These are phyloP conservation scores for Lojkania enalia DNA, from an alignment of 2,329 filamentous ascomycete species.

Conservation along the genomic window DNA sequence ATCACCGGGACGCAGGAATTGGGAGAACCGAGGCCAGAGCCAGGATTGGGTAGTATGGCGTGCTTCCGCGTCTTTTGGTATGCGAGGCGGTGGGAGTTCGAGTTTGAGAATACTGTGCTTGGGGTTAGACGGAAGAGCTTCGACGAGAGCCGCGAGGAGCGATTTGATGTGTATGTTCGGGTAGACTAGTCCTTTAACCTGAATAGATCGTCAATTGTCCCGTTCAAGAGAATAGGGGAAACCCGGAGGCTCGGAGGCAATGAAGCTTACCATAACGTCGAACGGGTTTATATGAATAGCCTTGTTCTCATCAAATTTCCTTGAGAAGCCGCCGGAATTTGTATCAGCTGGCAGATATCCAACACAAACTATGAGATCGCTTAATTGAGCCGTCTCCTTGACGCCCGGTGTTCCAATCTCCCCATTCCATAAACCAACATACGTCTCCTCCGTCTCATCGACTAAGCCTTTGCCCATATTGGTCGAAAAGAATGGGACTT, in stretches of 20 bases:
- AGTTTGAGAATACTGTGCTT: slow-evolving; percentile 31
- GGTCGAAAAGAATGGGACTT: slow-evolving; percentile 44
- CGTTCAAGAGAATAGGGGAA: background rate
- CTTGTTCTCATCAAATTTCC: slow-evolving; percentile 33
- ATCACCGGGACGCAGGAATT: slow-evolving; percentile 44
- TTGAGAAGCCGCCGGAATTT: slow-evolving; percentile 48
- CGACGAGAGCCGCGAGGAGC: slow-evolving; percentile 36
- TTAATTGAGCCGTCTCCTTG: slow-evolving; percentile 37
- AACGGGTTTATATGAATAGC: slow-evolving; percentile 44
- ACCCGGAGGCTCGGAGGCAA: background rate
- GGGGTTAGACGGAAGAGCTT: slow-evolving; percentile 25
- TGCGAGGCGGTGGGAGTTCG: slow-evolving; percentile 29
- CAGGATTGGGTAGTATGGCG: slow-evolving; percentile 49
- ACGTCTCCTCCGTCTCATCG: slow-evolving; percentile 47
- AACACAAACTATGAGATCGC: slow-evolving; percentile 45
- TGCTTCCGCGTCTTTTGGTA: slow-evolving; percentile 36
- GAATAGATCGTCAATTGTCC: slow-evolving; percentile 3
- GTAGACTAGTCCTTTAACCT: slow-evolving; percentile 38
- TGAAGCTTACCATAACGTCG: slow-evolving; percentile 36
- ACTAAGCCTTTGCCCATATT: slow-evolving; percentile 50
- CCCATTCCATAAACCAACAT: slow-evolving; percentile 49
- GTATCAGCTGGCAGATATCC: slow-evolving; percentile 49
- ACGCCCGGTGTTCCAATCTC: slow-evolving; percentile 43
- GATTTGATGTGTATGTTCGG: slow-evolving; percentile 43
- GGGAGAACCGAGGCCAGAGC: slow-evolving; percentile 48